Conservation (phyloP, 2,329 filamentous ascomycete genomes). For the Ceratocystis albifundus region DNA sequence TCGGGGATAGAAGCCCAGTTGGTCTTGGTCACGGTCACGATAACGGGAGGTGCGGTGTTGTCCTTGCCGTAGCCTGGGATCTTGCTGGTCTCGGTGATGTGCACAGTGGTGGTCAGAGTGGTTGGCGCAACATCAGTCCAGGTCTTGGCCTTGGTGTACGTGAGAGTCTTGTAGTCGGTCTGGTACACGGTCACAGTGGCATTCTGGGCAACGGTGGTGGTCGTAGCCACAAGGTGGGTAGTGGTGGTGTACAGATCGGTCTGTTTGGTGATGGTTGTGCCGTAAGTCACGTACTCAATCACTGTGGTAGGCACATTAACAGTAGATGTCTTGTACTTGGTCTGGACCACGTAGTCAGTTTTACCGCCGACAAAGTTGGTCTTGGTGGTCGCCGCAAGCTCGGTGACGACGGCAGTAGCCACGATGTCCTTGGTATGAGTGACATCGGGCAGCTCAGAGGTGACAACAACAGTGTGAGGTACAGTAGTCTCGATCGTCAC, state of each 20-base stretch:
- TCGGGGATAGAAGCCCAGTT: neutral
- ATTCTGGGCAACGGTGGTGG: conserved; percentile 11
- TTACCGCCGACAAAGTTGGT: conserved; percentile 5
- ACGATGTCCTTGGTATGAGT: neutral
- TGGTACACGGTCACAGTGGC: conserved; percentile 15
- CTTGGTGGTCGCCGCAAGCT: conserved; percentile 2
- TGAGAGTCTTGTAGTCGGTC: conserved; percentile 15
- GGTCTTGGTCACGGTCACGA: conserved; percentile 17
- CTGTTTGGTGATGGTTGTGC: conserved; percentile 16
- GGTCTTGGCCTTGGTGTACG: conserved; percentile 5
- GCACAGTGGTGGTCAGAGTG: conserved; percentile 14
- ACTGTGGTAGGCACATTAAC: conserved; percentile 10
- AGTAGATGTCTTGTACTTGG: neutral
- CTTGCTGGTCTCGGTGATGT: conserved; percentile 14
- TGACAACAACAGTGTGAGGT: conserved; percentile 6
- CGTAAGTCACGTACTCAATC: conserved; percentile 5
- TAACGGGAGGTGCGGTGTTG: conserved; percentile 9
- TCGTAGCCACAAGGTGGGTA: conserved; percentile 14
- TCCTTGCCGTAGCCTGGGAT: conserved; percentile 2
- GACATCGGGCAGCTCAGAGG: conserved; percentile 6
- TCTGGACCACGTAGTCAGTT: conserved; percentile 11
- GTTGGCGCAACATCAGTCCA: conserved; percentile 14
- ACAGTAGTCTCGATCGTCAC: neutral
- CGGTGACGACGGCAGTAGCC: conserved; percentile 11
- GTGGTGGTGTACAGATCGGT: conserved; percentile 19